Evolutionary conservation across 2,329 filamentous ascomycete species (phyloP), one percentile per base, ranked within the genome.

Genomic region (Fusarium sp.): DNA sequence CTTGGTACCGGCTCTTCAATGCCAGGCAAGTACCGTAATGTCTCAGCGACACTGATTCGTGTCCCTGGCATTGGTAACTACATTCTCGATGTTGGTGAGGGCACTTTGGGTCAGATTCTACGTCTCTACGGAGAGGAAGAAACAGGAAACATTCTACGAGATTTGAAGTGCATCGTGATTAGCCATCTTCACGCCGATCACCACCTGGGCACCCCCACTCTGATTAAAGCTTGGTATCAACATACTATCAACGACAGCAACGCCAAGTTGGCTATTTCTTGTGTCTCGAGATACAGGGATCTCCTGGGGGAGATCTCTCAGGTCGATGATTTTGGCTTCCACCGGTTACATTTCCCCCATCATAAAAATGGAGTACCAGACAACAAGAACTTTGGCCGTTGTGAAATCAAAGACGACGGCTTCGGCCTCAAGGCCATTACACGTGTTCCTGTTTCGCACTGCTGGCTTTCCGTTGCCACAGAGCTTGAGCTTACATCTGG

Each of bases 171-270:
- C 72, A 90, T 99, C 68, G 97, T 93, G 89, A 96, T 99, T 80
- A 97, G 93, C 79, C 96, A 99, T 81, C 84, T 97, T 67, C 96
- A 99, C 79, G 96, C 96, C 7, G 96, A 99, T 81, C 96, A 99
- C 80, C 96, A 98, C 77, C 87, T 99, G 21, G 96, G 96, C 28
- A 92, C 90, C 2, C 85, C 88, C n/a, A 88, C 90, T 8, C 83
- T 98, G n/a, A 88, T 98, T 75, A 90, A 88, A 74, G 92, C 92
- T 8, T 97, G 94, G 93, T 89, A 93, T 57, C 85, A 89, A 45
- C 82, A 81, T 67, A 86, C 81, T 42, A 66, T 81, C 11, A 71
- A 80, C 42, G 64, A 74, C n/a, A 72, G 66, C 49, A 82, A 75
- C 8, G 78, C 74, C 62, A 85, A 83, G 47, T 84, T 97, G 11